phyloP scores from a whole-genome alignment of 495 filamentous ascomycete genomes.

The Tuber indicum region DNA sequence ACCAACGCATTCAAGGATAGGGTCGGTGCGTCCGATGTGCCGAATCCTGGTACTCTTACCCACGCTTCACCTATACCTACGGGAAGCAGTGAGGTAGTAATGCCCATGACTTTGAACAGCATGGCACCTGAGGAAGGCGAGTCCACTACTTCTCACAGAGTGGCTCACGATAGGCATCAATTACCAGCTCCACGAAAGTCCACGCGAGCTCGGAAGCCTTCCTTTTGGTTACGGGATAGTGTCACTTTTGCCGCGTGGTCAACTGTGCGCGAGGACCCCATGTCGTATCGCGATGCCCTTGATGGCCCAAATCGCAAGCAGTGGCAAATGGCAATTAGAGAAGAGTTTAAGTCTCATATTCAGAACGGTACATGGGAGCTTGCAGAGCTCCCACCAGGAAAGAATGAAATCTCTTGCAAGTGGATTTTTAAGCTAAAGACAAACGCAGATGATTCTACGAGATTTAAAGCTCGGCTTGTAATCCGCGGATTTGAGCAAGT shows the following conservation, averaged over 20 bases:
- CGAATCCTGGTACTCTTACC: not conserved
- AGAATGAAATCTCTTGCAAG: not conserved
- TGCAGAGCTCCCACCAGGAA: not conserved
- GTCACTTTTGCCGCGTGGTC: not conserved
- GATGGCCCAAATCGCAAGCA: accelerated
- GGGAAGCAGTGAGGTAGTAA: not conserved
- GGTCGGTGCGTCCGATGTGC: not conserved
- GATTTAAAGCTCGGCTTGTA: not conserved
- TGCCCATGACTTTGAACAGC: not conserved
- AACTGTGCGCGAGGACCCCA: not conserved
- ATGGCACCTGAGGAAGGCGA: not conserved
- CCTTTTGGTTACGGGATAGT: not conserved
- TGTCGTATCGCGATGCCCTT: not conserved
- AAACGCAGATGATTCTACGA: not conserved
- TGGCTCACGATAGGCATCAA: not conserved
- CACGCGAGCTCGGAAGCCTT: not conserved
- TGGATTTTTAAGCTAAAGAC: not conserved
- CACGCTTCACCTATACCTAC: not conserved
- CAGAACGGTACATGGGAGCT: not conserved
- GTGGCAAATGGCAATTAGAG: too few species aligned
- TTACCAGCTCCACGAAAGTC: not conserved
- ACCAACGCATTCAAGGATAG: not conserved
- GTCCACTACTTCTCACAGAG: not conserved
- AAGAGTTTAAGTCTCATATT: not conserved
- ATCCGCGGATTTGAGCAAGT: not conserved